Evolutionary conservation across 1,139 yeast species (phyloP), one percentile per base, ranked within the genome.

Genomic region (Geotrichum restrictum): DNA sequence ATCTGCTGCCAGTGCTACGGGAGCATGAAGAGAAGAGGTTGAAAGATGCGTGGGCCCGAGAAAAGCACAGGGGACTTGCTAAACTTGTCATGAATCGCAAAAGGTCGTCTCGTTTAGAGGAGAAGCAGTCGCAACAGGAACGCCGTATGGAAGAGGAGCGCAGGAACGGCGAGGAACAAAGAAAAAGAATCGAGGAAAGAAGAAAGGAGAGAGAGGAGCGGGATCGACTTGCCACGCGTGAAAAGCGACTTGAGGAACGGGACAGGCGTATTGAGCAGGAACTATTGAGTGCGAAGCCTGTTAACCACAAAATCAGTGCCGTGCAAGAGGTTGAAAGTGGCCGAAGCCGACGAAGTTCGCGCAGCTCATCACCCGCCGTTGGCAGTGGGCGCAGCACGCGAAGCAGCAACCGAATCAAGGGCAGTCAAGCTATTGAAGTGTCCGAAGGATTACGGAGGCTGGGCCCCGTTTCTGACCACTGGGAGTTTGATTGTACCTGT

Each of bases 401-500:
- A 14, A 42, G 48, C 16, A 38, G 39, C 21, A 47, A 41, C 38
- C 36, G 49, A 11, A 42, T 41, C 14, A 50, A 14, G 13, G 36
- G 31, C 14, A 18, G 14, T 27, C n/a, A 10, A 13, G 37, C 22
- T 27, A 22, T n/a, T 18, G 44, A 24, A 2, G 16, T 31, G 5
- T 18, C 39, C 14, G 45, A 34, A 13, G 48, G 46, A 13, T 34
- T 45, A 29, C 39, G 48, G 11, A 37, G 45, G 14, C 44, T 47
- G 8, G 48, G 53, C n/a, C 36, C 40, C 11, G 38, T 37, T 13
- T 51, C 42, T 10, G 60, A 60, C 36, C 64, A 62, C 11, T 73
- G 76, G 76, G 60, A 65, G 34, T 73, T 73, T 60, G 75, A 73
- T 53, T 73, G 77, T 54, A 57, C 61, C 36, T 73, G 77, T 57